Conservation (phyloP, 202 grass and related monocot genomes). For the Hordeum pubiflorum region DNA sequence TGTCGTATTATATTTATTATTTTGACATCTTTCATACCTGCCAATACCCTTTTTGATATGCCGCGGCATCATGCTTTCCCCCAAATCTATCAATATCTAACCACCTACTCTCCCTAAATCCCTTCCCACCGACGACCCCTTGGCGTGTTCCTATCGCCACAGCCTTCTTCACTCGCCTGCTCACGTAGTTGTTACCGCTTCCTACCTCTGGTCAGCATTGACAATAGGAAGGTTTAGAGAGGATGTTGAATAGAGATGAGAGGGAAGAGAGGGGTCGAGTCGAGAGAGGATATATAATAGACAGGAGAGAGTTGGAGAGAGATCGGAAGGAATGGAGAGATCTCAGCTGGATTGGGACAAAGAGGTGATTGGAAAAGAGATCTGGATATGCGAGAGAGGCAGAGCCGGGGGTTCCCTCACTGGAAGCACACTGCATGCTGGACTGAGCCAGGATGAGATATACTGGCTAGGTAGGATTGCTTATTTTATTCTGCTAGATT, state of each 20-base stretch:
- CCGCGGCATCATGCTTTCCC: background rate
- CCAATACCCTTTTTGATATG: too few species aligned
- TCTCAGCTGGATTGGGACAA: background rate
- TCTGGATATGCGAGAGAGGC: background rate
- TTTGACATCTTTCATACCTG: too few species aligned
- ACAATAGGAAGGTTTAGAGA: background rate
- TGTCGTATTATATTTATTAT: too few species aligned
- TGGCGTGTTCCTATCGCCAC: background rate
- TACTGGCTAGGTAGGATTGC: background rate
- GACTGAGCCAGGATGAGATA: background rate
- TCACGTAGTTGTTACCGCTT: background rate
- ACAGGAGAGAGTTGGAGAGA: background rate
- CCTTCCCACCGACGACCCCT: background rate
- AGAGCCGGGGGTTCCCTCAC: background rate
- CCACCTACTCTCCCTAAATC: background rate
- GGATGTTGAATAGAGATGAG: background rate
- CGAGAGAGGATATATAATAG: background rate
- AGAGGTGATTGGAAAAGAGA: background rate
- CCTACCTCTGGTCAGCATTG: background rate
- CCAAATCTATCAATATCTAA: background rate
- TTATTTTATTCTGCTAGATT: background rate
- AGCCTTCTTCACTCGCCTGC: background rate
- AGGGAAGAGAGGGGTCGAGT: background rate
- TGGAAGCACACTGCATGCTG: background rate
- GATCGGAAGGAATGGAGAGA: background rate